These are phyloP conservation scores for Cladosporium oxysporum DNA, from an alignment of 2,329 filamentous ascomycete species.

Conservation along the genomic window DNA sequence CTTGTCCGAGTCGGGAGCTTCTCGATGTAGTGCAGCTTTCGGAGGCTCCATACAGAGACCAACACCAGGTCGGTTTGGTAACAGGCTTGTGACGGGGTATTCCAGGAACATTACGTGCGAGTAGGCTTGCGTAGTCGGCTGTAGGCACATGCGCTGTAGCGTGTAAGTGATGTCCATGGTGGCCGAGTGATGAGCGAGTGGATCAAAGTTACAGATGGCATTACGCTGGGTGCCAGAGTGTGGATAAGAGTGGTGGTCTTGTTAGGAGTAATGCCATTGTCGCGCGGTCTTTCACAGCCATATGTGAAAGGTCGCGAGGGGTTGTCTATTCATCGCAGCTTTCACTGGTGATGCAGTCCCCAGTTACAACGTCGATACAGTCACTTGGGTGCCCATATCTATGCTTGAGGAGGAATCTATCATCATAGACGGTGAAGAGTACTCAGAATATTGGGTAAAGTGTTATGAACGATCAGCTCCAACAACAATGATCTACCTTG, in stretches of 20 bases:
- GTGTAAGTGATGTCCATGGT: not conserved
- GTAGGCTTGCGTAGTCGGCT: not conserved
- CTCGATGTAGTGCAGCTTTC: slow-evolving; percentile 6
- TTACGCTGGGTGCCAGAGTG: not conserved
- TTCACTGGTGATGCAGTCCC: not conserved
- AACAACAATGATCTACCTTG: not conserved
- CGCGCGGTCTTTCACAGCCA: not conserved
- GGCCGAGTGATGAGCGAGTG: not conserved
- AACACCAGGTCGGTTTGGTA: not conserved
- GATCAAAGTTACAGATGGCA: not conserved
- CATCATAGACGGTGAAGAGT: not conserved
- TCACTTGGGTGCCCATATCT: not conserved
- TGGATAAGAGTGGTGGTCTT: not conserved
- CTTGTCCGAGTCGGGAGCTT: not conserved
- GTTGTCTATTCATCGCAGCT: not conserved
- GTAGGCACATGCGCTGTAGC: not conserved
- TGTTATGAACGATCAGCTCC: not conserved
- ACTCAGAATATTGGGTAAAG: not conserved
- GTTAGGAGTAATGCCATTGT: not conserved
- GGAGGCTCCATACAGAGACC: not conserved
- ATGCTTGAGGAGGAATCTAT: not conserved
- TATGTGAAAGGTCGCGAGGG: not conserved
- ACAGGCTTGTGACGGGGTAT: not conserved
- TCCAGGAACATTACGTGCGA: not conserved
- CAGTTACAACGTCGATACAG: not conserved